Percentiles rank a stretch among this genome's conserved stretches.
Conservation (phyloP, 129 eudicot genomes). For the Flaveria ramosissima region DNA sequence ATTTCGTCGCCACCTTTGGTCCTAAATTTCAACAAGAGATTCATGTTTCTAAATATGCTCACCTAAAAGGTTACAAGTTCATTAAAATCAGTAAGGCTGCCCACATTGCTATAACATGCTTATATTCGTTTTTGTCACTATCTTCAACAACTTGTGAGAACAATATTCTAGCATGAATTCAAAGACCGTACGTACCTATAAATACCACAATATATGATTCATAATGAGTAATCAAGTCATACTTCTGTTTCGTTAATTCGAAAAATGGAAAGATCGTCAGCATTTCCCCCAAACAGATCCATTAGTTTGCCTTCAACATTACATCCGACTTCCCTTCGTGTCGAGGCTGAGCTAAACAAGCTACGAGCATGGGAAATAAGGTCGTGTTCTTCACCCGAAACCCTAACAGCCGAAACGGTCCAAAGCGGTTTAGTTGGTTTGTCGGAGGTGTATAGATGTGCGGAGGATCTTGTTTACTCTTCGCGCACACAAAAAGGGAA, state of each 20-base stretch:
- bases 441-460: conserved; percentile 54
- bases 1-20: conserved; percentile 22
- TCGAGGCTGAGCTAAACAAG: conserved; percentile 49
- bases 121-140: conserved; percentile 35
- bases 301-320: conserved; percentile 61
- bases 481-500: conserved; percentile 39
- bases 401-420: conserved; percentile 39
- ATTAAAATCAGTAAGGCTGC: conserved; percentile 46
- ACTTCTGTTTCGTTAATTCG: neutral
- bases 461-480: conserved; percentile 52
- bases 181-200: conserved; percentile 23
- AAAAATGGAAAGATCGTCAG: conserved; percentile 33
- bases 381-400: conserved; percentile 7
- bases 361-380: conserved; percentile 38
- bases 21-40: conserved; percentile 28
- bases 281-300: conserved; percentile 47
- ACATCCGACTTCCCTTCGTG: conserved; percentile 42
- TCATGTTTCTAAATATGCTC: conserved; percentile 28
- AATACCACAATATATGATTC: conserved; percentile 12
- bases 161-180: conserved; percentile 28
- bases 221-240: neutral
- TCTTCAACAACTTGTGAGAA: conserved; percentile 28
- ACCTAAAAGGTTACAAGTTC: conserved; percentile 37
- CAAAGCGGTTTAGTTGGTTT: conserved; percentile 46
- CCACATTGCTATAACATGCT: conserved; percentile 47